Evolutionary conservation across 805 yeast genomes (phyloP).

Genomic region (Saccharomycopsis microspora): DNA sequence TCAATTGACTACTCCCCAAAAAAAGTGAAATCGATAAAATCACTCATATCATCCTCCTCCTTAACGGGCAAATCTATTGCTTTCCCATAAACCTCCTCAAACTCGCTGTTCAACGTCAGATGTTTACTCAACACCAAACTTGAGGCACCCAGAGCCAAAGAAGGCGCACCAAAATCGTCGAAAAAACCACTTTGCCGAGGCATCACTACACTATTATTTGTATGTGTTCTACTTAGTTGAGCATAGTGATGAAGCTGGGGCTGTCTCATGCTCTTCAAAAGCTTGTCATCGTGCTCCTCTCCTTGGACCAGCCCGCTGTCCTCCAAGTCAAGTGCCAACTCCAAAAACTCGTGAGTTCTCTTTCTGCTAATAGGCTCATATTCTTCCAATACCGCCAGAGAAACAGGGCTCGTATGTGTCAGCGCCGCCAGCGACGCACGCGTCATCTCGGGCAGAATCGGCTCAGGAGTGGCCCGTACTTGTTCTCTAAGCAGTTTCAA

Average conservation of each 20-base stretch:
- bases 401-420: background rate
- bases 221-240: background rate
- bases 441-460: background rate
- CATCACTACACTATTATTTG: background rate
- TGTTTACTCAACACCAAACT: slow-evolving; percentile 2
- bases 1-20: slow-evolving; percentile 2
- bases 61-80: background rate
- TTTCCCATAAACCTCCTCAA: background rate
- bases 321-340: slow-evolving; percentile 5
- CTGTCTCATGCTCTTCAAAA: background rate
- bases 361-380: slow-evolving; percentile 11
- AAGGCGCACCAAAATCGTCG: slow-evolving; percentile 4
- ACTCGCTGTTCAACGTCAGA: slow-evolving; percentile 3
- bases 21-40: slow-evolving; percentile 10
- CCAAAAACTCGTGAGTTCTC: slow-evolving; percentile 15
- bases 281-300: slow-evolving; percentile 1
- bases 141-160: background rate
- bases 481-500: slow-evolving; percentile 26
- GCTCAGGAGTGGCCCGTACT: background rate
- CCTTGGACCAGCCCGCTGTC: background rate
- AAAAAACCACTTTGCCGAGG: slow-evolving; percentile 2
- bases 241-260: slow-evolving; percentile 1
- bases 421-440: background rate
- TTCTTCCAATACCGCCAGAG: background rate
- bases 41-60: slow-evolving; percentile 3